These are phyloP conservation scores for Phytopythium kandeliae DNA, from an alignment of 352 stramenopile genomes.

Conservation along the genomic window DNA sequence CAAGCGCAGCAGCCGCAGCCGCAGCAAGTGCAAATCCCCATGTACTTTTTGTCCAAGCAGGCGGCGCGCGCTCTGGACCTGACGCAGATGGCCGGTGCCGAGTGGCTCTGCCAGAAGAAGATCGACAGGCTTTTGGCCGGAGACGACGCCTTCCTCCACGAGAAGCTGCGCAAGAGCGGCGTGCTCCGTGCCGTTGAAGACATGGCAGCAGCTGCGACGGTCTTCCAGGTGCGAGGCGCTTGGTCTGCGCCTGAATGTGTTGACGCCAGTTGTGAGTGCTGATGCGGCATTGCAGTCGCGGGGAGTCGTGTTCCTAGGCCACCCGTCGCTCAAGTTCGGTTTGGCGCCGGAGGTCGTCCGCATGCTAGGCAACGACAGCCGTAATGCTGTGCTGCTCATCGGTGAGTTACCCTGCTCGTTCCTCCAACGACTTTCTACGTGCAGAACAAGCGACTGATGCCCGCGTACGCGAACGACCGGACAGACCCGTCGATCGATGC, in stretches of 20 bases:
- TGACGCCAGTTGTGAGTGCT: no score
- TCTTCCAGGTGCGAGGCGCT: slow-evolving; percentile 38
- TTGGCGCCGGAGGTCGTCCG: slow-evolving; percentile 42
- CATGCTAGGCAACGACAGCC: slow-evolving; percentile 47
- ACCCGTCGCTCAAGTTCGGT: slow-evolving; percentile 64
- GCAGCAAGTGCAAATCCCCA: slow-evolving; percentile 39
- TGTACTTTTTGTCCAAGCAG: slow-evolving; percentile 63
- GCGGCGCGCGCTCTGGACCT: slow-evolving; percentile 43
- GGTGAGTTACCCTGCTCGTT: slow-evolving; percentile 15
- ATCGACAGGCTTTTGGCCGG: slow-evolving; percentile 69
- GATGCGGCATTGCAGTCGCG: slow-evolving; percentile 26
- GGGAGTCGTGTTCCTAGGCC: slow-evolving; percentile 70
- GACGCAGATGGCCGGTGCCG: slow-evolving; percentile 42
- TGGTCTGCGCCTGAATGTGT: background rate
- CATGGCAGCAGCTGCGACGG: slow-evolving; percentile 32
- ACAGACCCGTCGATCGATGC: slow-evolving; percentile 57
- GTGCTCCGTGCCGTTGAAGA: slow-evolving; percentile 39
- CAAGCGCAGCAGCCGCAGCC: slow-evolving; percentile 29
- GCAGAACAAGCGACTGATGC: no score
- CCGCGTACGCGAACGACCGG: background rate
- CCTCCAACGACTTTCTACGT: no score
- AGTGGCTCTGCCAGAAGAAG: slow-evolving; percentile 86
- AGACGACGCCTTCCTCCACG: slow-evolving; percentile 66
- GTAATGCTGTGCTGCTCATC: slow-evolving; percentile 70
- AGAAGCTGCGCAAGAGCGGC: slow-evolving; percentile 42